Conservation (phyloP, 2,329 filamentous ascomycete genomes). For the Hypocrella siamensis region DNA sequence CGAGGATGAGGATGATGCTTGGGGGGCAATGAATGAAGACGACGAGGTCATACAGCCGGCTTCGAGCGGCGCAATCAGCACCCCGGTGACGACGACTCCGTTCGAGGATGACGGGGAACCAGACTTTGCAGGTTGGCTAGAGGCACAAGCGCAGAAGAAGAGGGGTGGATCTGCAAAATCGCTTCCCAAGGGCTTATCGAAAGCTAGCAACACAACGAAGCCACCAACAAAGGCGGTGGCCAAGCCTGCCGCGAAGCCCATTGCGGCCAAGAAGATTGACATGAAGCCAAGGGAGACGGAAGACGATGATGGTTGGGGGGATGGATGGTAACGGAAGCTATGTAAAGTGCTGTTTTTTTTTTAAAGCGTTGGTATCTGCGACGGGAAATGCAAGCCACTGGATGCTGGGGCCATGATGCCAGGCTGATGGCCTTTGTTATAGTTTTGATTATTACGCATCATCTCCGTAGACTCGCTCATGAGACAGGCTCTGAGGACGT, state of each 20-base stretch:
- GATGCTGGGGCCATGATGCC: too few species aligned
- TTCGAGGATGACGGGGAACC: conserved; percentile 73
- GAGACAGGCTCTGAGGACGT: too few species aligned
- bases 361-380: too few species aligned
- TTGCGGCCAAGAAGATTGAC: conserved; percentile 50
- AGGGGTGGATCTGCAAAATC: conserved; percentile 48
- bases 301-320: conserved; percentile 50
- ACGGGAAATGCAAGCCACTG: too few species aligned
- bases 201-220: conserved; percentile 33
- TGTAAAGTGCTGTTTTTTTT: too few species aligned
- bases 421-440: too few species aligned
- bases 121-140: conserved; percentile 91
- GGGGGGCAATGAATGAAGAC: conserved; percentile 54
- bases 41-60: conserved; percentile 23
- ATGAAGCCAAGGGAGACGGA: conserved; percentile 45
- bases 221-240: conserved; percentile 21
- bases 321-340: conserved; percentile 46
- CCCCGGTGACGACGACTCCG: conserved; percentile 26
- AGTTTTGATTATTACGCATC: too few species aligned
- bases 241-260: conserved; percentile 19
- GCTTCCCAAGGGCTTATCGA: conserved; percentile 70
- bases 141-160: conserved; percentile 69
- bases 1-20: conserved; percentile 54
- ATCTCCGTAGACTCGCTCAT: too few species aligned
- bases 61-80: conserved; percentile 9